These are phyloP conservation scores for Phytophthora foliorum DNA, from an alignment of 352 stramenopile species.

Conservation along the genomic window DNA sequence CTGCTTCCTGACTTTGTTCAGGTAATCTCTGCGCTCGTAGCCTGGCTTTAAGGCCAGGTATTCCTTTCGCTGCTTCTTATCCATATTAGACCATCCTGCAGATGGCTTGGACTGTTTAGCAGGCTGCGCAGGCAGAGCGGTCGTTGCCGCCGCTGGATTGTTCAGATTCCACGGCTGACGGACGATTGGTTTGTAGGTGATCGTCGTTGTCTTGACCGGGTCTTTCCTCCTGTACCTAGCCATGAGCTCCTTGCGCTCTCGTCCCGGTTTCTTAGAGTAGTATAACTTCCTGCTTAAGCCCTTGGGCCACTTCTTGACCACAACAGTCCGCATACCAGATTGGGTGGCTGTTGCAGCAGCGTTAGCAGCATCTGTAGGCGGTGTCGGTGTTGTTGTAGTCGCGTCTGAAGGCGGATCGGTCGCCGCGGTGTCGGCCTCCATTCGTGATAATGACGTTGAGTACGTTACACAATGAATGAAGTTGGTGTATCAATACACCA, in stretches of 20 bases:
- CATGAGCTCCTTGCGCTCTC: constrained; percentile 30
- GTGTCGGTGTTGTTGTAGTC: background rate
- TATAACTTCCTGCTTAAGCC: constrained; percentile 21
- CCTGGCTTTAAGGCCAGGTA: constrained; percentile 1
- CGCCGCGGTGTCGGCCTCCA: constrained; percentile 25
- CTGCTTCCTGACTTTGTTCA: constrained; percentile 10
- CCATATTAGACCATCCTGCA: background rate
- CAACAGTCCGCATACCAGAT: background rate
- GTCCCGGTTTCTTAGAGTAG: constrained; percentile 15
- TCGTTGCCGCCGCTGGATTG: background rate
- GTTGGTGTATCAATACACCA: constrained; percentile 19
- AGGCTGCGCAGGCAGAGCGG: background rate
- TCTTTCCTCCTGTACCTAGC: constrained; percentile 6
- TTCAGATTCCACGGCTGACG: constrained; percentile 2
- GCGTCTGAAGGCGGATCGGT: background rate
- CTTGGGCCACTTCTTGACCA: constrained; percentile 15
- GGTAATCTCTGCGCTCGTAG: constrained; percentile 5
- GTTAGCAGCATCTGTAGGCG: background rate
- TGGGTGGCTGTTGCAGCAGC: background rate
- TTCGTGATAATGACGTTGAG: constrained; percentile 14
- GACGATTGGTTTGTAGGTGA: background rate
- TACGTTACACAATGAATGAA: constrained; percentile 1
- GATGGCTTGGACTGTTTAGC: background rate
- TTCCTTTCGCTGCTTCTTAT: background rate
- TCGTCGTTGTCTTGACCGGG: background rate